Conservation (phyloP, 2,329 filamentous ascomycete genomes). For the Ascochyta fabae region DNA sequence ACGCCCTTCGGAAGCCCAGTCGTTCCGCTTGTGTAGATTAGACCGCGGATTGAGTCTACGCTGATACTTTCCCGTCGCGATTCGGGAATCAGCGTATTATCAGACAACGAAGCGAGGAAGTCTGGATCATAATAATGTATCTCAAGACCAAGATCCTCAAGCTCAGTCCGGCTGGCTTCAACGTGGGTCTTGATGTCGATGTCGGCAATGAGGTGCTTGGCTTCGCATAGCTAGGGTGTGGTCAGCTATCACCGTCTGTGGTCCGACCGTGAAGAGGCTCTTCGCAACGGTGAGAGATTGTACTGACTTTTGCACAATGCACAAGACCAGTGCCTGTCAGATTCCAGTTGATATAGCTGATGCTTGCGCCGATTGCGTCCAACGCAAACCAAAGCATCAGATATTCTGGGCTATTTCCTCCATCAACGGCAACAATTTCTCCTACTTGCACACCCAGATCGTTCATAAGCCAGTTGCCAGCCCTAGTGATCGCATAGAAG, state of each 20-base stretch:
- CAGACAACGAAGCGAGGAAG: conserved; percentile 31
- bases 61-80: conserved; percentile 30
- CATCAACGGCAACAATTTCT: conserved; percentile 47
- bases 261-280: neutral
- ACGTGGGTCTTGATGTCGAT: conserved; percentile 58
- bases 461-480: conserved; percentile 47
- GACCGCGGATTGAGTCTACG: conserved; percentile 34
- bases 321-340: conserved; percentile 44
- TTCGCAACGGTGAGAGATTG: conserved; percentile 12
- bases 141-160: conserved; percentile 30
- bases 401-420: conserved; percentile 46
- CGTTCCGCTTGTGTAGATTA: conserved; percentile 48
- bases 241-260: conserved; percentile 51
- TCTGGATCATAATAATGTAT: conserved; percentile 41
- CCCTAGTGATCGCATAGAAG: conserved; percentile 33
- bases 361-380: conserved; percentile 42
- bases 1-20: conserved; percentile 47
- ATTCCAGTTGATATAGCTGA: conserved; percentile 48
- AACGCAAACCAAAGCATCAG: conserved; percentile 49
- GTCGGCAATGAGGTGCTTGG: conserved; percentile 54
- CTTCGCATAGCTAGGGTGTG: conserved; percentile 56
- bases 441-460: conserved; percentile 40
- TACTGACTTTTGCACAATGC: conserved; percentile 43
- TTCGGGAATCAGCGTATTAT: conserved; percentile 33
- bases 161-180: conserved; percentile 32